Base-by-base conservation (phyloP, 2,329 filamentous ascomycete species). In the Alternaria rosae region DNA sequence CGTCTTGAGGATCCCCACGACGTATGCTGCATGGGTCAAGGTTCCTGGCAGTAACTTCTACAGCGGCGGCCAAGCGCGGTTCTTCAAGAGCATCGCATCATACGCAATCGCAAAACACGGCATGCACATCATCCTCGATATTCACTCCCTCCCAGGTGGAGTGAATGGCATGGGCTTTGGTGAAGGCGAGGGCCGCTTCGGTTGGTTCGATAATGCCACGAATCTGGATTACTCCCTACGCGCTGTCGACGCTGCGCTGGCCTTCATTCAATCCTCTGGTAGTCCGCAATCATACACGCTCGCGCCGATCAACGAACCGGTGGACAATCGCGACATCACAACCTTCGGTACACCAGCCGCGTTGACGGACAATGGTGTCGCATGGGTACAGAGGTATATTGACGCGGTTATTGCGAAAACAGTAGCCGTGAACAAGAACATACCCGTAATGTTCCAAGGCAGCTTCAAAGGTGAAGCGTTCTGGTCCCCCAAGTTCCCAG, bases 251-350 rank as follows among this genome's bases (percentile, higher is more conserved):
- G 67, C 68, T 2, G 70, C 76, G 2, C 60, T 80, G 12, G 55
- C 60, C n/a, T 81, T 75, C 57, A 75, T 81, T 51, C 57, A 73
- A 48, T 55, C 54, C 10, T 76, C 73, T 6, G 72, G 71, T 12
- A 67, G 58, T 17, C 67, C 70, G 6, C 67, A 78, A 53, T 70
- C 69, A 10, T 80, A 74, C 65, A 79, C 77, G 15, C 62, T 81
- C 42, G 71, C 69, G 4, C 77, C 78, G 6, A 75, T 81, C 65
- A 81, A 81, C 65, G 78, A 81, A 54, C 67, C 78, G 0, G 71
- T 65, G 28, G 79, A 81, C 67, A 78, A 62, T 32, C 47, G 32
- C 7, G 61, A 78, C 59, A 64, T 80, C 32, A 59, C 67, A 8
- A 70, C 59, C n/a, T 80, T 80, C 48, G 78, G 70, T 23, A 74